These are phyloP conservation scores for Abrus pulchellus DNA, from an alignment of 306 rosid genomes.

Conservation along the genomic window DNA sequence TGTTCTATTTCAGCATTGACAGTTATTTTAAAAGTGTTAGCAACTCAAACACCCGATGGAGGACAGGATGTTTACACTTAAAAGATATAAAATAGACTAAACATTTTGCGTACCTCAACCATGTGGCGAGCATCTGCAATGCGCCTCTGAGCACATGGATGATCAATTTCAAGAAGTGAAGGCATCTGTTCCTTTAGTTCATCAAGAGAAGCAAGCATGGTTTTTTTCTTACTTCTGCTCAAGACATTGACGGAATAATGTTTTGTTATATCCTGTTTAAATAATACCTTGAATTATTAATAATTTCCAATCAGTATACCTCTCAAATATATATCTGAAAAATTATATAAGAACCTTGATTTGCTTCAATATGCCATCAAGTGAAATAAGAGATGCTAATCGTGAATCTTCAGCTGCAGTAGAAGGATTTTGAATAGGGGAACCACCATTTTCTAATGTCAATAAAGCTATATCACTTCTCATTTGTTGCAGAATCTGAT, in stretches of 20 bases:
- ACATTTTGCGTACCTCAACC: conserved; percentile 73
- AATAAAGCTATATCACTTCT: conserved; percentile 82
- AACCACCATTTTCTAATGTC: conserved; percentile 82
- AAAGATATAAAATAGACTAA: background rate
- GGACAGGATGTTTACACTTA: background rate
- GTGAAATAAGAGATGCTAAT: conserved; percentile 94
- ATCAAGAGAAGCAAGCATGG: conserved; percentile 74
- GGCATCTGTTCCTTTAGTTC: conserved; percentile 90
- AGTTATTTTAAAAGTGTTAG: conserved; percentile 5
- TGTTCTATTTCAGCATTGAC: conserved; percentile 4
- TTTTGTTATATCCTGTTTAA: conserved; percentile 73
- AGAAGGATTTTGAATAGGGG: conserved; percentile 85
- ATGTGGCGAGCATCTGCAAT: conserved; percentile 72
- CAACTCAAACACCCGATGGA: conserved; percentile 12
- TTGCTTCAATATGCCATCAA: conserved; percentile 91
- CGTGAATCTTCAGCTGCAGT: conserved; percentile 96
- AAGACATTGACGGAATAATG: conserved; percentile 71
- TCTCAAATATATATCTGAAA: conserved; percentile 7
- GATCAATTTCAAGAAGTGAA: conserved; percentile 93
- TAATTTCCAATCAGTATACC: conserved; percentile 33
- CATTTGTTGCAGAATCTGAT: conserved; percentile 95
- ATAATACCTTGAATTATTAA: conserved; percentile 36
- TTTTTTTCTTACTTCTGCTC: conserved; percentile 83
- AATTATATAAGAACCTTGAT: conserved; percentile 70
- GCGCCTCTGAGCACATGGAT: conserved; percentile 88